These are phyloP conservation scores for Mycena sp. DNA, from an alignment of 1,284 basidiomycete species.

Conservation along the genomic window DNA sequence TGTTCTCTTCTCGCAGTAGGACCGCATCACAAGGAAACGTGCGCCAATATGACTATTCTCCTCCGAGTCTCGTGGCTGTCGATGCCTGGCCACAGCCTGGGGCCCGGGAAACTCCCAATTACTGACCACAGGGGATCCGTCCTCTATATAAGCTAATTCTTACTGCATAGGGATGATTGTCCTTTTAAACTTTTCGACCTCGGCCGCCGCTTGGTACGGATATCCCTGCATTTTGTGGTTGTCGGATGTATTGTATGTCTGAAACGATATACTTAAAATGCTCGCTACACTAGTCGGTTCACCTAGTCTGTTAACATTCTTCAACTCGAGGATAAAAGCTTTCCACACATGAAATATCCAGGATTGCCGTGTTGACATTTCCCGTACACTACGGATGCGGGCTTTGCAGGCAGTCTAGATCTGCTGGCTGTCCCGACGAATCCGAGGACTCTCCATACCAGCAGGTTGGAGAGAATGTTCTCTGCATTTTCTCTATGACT, in stretches of 20 bases:
- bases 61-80: conserved; percentile 7
- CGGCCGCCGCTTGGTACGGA: conserved; percentile 17
- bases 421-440: neutral
- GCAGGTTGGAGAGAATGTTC: too few species aligned
- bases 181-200: neutral
- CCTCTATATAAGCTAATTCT: neutral
- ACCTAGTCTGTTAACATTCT: too few species aligned
- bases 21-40: neutral
- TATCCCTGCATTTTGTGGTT: neutral
- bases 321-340: too few species aligned
- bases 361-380: too few species aligned
- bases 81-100: neutral
- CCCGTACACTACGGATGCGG: conserved; percentile 17
- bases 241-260: too few species aligned
- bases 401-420: conserved; percentile 2
- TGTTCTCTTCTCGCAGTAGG: neutral
- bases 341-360: too few species aligned
- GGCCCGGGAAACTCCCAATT: neutral
- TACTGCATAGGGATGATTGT: neutral
- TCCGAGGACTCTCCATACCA: neutral
- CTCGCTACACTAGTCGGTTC: too few species aligned
- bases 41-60: neutral
- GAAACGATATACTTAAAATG: too few species aligned
- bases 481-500: too few species aligned
- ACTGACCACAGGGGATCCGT: conserved; percentile 3